Base-by-base conservation (phyloP, 2,329 filamentous ascomycete genomes). In the Sporothrix pseudoabietina region DNA sequence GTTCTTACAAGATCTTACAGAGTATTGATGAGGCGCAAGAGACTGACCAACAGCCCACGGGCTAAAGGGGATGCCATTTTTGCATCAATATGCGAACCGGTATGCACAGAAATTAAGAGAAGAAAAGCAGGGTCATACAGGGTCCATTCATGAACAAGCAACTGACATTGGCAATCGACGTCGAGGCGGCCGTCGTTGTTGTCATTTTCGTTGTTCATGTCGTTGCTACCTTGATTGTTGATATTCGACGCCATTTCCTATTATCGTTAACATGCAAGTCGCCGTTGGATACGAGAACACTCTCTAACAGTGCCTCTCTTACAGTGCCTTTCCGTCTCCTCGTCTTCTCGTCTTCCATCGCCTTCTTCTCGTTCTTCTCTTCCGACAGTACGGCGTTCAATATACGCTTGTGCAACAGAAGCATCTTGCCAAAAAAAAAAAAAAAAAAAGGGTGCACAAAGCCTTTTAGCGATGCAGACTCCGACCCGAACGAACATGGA, bases 51-150 rank as follows among this genome's bases (percentile, higher is more conserved):
- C 61, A 66, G 7, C n/a, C 12, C 47, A 52, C 65, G 52, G 65
- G 65, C 65, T 66, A 66, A 66, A 44, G 39, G 30, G 30, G 52
- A 55, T 26, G 61, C 19, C 19, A 41, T 41, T 32, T 63, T 63
- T 39, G 57, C 61, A 66, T 66, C 61, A 47, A 66, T 5, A 47
- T 47, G 39, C 61, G 61, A 66, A 30, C 39, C 39, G n/a, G 22
- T 30, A 47, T 44, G 61, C 22, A 68, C 52, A 19, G 14, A 68
- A 7, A 7, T 19, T 19, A 49, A 16, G 14, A 16, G 44, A 19
- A 16, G 4, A 35, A 35, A 2, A 35, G 35, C 44, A 19, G 44
- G 12, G 14, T 19, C 44, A 55, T 9, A 68, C 26, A 30, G 22
- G 41, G 22, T 47, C 61, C 61, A 47, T 47, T 39, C 39, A 47